Evolutionary conservation across 495 filamentous ascomycete genomes (phyloP).

Genomic region (Polyplosphaeria fusca): DNA sequence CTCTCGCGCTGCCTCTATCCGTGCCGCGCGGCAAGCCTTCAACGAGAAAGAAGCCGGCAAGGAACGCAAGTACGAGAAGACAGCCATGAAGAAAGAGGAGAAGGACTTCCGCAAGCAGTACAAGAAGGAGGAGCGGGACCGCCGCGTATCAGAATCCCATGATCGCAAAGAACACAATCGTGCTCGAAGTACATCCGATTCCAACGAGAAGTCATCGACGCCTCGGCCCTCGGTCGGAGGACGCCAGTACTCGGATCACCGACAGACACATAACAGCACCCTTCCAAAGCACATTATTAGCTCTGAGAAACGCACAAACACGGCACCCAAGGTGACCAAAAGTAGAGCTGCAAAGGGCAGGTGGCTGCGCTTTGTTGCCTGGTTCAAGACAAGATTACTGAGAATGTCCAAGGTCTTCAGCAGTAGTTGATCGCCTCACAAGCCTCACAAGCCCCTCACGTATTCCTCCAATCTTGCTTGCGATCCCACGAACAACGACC

Average conservation of each 20-base stretch:
- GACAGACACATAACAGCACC: conserved; percentile 17
- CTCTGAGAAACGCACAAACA: conserved; percentile 11
- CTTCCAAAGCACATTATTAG: conserved; percentile 23
- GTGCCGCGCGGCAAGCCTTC: conserved; percentile 54
- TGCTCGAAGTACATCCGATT: conserved; percentile 12
- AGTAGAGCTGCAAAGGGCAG: conserved; percentile 30
- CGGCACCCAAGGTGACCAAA: conserved; percentile 18
- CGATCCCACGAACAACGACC: too few relatives aligned
- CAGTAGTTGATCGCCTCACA: too few relatives aligned
- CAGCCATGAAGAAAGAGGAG: conserved; percentile 51
- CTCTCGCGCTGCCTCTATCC: conserved; percentile 53
- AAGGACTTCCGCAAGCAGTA: conserved; percentile 30
- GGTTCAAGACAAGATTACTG: conserved; percentile 38
- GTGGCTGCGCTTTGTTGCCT: conserved; percentile 38
- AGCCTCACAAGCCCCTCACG: too few relatives aligned
- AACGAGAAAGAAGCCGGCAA: conserved; percentile 60
- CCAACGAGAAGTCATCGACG: conserved; percentile 20
- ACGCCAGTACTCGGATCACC: conserved; percentile 32
- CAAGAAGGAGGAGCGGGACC: conserved; percentile 40
- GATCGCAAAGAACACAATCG: conserved; percentile 12
- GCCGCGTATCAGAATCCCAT: conserved; percentile 20
- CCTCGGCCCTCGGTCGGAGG: conserved; percentile 25
- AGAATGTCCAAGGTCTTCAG: too few relatives aligned
- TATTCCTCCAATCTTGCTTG: too few relatives aligned
- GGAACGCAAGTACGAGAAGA: conserved; percentile 53